A percentile compares a stretch with the other conserved stretches of the same genome.
phyloP scores from a whole-genome alignment of 352 stramenopile species.

The Phytophthora crassamura region DNA sequence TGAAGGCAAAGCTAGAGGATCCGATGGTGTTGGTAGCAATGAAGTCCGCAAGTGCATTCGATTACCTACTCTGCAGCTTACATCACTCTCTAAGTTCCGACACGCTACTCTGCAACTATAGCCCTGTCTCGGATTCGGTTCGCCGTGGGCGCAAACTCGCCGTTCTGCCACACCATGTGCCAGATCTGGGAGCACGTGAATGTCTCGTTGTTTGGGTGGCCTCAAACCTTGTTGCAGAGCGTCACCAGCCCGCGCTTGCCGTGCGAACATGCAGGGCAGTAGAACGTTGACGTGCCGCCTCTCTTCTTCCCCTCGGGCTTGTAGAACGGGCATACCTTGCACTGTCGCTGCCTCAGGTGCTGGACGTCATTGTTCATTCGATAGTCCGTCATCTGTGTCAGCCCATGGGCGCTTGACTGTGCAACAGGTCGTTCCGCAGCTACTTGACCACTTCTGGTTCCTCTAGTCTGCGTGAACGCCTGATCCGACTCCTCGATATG shows the following conservation, averaged over 20 bases:
- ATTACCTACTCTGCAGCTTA: no score
- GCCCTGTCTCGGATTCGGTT: constrained; percentile 9
- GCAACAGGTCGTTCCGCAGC: fast-evolving
- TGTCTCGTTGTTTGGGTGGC: constrained; percentile 12
- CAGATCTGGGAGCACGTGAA: constrained; percentile 29
- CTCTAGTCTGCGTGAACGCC: background rate
- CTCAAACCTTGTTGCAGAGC: constrained; percentile 17
- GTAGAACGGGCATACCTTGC: constrained; percentile 21
- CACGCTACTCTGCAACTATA: background rate
- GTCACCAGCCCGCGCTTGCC: background rate
- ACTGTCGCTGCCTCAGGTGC: background rate
- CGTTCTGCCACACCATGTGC: constrained; percentile 31
- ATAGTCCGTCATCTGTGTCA: background rate
- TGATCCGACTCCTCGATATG: background rate
- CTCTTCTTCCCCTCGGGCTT: constrained; percentile 18
- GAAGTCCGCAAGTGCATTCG: no score
- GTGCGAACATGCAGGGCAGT: constrained; percentile 14
- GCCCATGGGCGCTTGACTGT: no score
- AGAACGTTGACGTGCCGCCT: constrained; percentile 13
- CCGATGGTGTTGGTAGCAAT: no score
- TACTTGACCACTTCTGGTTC: background rate
- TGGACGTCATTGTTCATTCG: constrained; percentile 7
- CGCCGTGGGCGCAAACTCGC: constrained; percentile 9
- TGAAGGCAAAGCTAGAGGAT: no score
- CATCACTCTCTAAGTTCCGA: no score